Percentiles rank a stretch among this genome's conserved stretches.
These are phyloP conservation scores for Arthrobotrys sphaeroides DNA, from an alignment of 2,329 filamentous ascomycete genomes.

Conservation along the genomic window DNA sequence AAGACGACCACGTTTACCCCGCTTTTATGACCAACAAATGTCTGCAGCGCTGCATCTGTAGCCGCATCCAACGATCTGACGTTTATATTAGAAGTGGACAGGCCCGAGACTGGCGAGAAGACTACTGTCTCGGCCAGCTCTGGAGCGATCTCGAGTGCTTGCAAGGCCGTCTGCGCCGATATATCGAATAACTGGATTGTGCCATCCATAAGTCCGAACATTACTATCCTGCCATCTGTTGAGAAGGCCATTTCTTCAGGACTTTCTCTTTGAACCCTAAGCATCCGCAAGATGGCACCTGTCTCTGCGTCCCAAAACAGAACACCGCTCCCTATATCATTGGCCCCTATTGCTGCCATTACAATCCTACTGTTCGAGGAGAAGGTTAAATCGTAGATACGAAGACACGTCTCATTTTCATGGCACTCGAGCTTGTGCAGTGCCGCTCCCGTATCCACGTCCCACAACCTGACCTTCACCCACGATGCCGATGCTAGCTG, in stretches of 20 bases:
- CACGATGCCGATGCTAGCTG: not conserved
- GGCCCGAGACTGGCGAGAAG: not conserved
- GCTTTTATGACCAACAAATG: constrained; percentile 1
- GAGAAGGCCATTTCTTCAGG: not conserved
- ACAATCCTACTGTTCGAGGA: not conserved
- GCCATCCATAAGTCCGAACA: not conserved
- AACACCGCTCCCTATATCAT: constrained; percentile 2
- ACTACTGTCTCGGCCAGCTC: not conserved
- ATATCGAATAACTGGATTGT: too few species aligned
- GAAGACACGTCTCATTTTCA: not conserved
- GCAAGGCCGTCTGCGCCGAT: not conserved
- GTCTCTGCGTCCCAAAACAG: not conserved
- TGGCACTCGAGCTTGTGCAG: not conserved
- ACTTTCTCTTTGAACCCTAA: not conserved
- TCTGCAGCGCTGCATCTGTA: not conserved
- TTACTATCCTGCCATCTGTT: not conserved
- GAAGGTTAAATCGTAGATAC: too few species aligned
- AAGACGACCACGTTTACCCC: constrained; percentile 2
- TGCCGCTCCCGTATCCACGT: not conserved
- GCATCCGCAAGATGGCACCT: not conserved
- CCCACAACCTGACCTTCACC: not conserved
- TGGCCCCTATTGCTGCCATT: not conserved
- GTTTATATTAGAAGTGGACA: not conserved
- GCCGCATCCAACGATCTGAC: not conserved
- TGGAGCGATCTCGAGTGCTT: not conserved